Percentiles rank a stretch among this genome's conserved stretches.
These are phyloP conservation scores for Salix brachista DNA, from an alignment of 345 rosid genomes.

Conservation along the genomic window DNA sequence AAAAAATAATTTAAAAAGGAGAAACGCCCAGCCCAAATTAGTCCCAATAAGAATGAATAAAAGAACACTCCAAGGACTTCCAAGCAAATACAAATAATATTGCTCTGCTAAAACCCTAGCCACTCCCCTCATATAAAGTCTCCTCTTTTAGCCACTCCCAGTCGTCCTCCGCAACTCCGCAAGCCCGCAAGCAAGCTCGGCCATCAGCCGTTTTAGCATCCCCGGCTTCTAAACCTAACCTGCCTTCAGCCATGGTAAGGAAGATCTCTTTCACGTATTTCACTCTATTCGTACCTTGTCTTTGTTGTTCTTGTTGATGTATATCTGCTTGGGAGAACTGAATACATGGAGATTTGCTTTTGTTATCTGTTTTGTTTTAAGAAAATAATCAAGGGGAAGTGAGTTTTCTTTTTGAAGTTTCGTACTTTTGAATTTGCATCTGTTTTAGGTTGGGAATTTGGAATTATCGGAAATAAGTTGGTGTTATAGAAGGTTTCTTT, in stretches of 20 bases:
- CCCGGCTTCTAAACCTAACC: neutral
- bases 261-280: neutral
- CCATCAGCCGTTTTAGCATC: too few species aligned
- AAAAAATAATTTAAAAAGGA: neutral
- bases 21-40: neutral
- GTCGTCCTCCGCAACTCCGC: neutral
- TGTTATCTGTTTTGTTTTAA: neutral
- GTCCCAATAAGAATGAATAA: neutral
- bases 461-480: neutral
- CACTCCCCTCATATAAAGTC: neutral
- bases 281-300: neutral
- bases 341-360: neutral
- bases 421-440: neutral
- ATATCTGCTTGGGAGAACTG: neutral
- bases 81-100: neutral
- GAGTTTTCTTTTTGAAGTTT: neutral
- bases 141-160: neutral
- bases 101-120: conserved; percentile 7
- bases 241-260: conserved; percentile 1
- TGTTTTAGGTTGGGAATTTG: neutral
- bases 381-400: neutral
- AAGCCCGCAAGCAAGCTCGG: neutral
- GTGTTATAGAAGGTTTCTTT: too few species aligned
- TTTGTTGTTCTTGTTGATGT: neutral
- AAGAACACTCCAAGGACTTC: neutral